These are phyloP conservation scores for Boletus rex-veris DNA, from an alignment of 768 basidiomycete species.

Conservation along the genomic window DNA sequence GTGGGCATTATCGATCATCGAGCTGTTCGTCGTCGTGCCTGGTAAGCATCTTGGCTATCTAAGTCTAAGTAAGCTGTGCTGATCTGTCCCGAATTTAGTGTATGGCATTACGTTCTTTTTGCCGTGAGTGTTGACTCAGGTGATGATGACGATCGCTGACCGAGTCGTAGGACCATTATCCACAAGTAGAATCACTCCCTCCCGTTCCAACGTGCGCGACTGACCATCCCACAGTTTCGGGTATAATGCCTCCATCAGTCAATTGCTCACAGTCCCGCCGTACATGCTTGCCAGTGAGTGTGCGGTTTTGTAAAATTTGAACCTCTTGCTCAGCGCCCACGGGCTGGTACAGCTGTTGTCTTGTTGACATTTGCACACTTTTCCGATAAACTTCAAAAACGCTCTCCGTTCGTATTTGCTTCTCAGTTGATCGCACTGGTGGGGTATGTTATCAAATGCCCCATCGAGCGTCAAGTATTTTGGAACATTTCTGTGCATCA, in stretches of 20 bases:
- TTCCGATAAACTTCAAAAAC: not conserved
- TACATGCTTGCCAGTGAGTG: not conserved
- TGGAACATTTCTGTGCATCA: too few relatives aligned
- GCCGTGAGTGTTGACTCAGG: not conserved
- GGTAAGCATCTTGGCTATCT: not conserved
- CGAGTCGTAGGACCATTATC: not conserved
- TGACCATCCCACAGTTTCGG: not conserved
- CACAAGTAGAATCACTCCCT: not conserved
- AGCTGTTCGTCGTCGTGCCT: not conserved
- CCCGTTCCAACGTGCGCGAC: not conserved
- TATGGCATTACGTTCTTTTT: constrained; percentile 3
- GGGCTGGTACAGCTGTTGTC: not conserved
- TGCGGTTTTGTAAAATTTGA: too few relatives aligned
- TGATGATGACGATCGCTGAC: not conserved
- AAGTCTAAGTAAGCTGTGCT: not conserved
- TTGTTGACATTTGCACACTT: not conserved
- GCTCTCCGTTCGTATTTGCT: not conserved
- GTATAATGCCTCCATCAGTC: not conserved
- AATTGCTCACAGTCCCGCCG: not conserved
- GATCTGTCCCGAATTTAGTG: not conserved
- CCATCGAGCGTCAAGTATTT: too few relatives aligned
- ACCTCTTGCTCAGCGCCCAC: not conserved
- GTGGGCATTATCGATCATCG: not conserved
- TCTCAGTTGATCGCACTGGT: not conserved
- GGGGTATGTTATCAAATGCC: not conserved